Percentiles rank a stretch among this genome's conserved stretches.
Evolutionary conservation across 2,329 filamentous ascomycete species (phyloP).

Genomic region (Diaporthe amygdali): DNA sequence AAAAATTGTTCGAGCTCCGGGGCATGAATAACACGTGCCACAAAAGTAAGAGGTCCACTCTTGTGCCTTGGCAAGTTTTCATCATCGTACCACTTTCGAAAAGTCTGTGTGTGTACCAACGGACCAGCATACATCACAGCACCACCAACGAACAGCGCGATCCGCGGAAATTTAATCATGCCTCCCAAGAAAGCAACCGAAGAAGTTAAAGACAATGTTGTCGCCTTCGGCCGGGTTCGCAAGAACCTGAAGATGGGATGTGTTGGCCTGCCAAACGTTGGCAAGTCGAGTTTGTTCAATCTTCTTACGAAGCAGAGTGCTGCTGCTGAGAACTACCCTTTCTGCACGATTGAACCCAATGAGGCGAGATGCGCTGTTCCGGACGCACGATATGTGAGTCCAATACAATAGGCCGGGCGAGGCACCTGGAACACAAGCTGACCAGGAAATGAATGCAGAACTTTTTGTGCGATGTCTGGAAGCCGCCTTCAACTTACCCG

Average conservation of each 20-base stretch:
- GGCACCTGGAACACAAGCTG: slow-evolving; percentile 6
- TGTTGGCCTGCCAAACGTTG: slow-evolving; percentile 50
- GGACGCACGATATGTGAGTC: slow-evolving; percentile 47
- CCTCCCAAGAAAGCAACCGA: slow-evolving; percentile 46
- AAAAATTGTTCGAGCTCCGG: neutral
- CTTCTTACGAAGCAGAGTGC: slow-evolving; percentile 51
- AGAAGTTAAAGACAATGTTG: slow-evolving; percentile 47
- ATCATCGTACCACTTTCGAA: slow-evolving; percentile 16
- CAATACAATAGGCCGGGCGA: neutral
- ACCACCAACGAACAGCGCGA: neutral
- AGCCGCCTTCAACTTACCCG: slow-evolving; percentile 50
- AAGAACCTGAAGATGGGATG: slow-evolving; percentile 54
- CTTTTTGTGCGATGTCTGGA: slow-evolving; percentile 50
- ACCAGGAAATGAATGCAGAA: slow-evolving; percentile 35
- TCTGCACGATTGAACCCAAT: slow-evolving; percentile 53
- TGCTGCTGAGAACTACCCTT: slow-evolving; percentile 50
- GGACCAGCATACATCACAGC: neutral
- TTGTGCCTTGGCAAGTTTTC: neutral
- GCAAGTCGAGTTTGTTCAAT: slow-evolving; percentile 51
- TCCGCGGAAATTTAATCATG: slow-evolving; percentile 33
- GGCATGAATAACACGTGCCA: neutral
- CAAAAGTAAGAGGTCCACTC: neutral
- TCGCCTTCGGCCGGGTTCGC: slow-evolving; percentile 48
- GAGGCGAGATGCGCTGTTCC: slow-evolving; percentile 51
- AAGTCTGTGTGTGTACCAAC: neutral